Conservation (phyloP, 768 basidiomycete genomes). For the Infundibulicybe gibba region DNA sequence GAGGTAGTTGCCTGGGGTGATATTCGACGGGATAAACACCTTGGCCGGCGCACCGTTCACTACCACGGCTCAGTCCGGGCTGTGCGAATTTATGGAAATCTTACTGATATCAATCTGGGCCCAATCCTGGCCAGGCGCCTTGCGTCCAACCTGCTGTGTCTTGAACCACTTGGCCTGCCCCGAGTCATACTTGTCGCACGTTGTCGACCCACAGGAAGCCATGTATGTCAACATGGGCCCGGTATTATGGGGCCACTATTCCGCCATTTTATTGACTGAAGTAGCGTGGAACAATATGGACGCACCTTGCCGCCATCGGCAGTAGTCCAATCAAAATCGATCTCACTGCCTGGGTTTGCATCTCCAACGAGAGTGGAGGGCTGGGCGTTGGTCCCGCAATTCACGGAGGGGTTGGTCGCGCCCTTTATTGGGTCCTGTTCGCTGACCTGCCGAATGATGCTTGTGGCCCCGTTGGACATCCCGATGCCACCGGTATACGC, state of each 20-base stretch:
- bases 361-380: constrained; percentile 40
- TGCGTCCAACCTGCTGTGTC: constrained; percentile 35
- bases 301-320: constrained; percentile 18
- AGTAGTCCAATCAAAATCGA: constrained; percentile 41
- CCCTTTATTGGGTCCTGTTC: constrained; percentile 26
- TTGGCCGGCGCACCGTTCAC: constrained; percentile 18
- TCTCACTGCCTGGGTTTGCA: constrained; percentile 40
- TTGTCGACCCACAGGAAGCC: constrained; percentile 36
- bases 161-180: constrained; percentile 52
- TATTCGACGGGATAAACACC: constrained; percentile 28
- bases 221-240: constrained; percentile 34
- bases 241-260: constrained; percentile 17
- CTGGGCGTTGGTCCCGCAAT: constrained; percentile 43
- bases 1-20: constrained; percentile 48
- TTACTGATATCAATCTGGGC: not conserved
- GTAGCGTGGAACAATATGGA: not conserved
- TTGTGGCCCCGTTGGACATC: not conserved
- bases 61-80: not conserved
- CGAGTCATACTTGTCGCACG: constrained; percentile 41
- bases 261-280: not conserved
- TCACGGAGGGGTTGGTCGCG: constrained; percentile 34
- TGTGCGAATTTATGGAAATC: not conserved
- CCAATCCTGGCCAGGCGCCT: constrained; percentile 16
- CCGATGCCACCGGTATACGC: not conserved
- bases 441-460: not conserved